Conservation (phyloP, 169 alveolate genomes). For the Cyclospora cayetanensis region DNA sequence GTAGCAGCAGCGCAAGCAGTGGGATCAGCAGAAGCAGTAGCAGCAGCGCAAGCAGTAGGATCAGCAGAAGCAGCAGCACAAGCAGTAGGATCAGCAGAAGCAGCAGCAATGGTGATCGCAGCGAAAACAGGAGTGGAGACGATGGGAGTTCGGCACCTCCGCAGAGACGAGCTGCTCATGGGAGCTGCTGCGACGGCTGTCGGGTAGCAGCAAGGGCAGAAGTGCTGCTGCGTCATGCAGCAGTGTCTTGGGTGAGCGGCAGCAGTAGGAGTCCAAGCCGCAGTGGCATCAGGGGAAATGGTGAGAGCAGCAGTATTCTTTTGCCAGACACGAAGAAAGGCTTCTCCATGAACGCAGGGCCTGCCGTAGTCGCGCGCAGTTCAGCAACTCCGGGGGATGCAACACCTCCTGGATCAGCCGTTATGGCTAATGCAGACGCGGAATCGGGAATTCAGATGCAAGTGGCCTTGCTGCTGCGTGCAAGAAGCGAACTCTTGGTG, state of each 20-base stretch:
- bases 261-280: conserved; percentile 1
- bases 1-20: background rate
- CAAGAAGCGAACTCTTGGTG: background rate
- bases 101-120: conserved; percentile 13
- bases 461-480: background rate
- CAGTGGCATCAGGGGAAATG: conserved; percentile 10
- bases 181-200: conserved; percentile 12
- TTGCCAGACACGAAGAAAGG: background rate
- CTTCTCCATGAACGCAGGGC: background rate
- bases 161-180: background rate
- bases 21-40: background rate
- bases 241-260: background rate
- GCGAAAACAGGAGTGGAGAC: background rate
- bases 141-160: background rate
- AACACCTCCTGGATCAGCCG: background rate
- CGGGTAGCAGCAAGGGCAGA: background rate
- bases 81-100: conserved; percentile 9
- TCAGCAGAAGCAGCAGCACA: background rate
- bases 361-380: background rate
- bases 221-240: background rate
- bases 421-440: background rate
- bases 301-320: background rate
- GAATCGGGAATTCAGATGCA: background rate
- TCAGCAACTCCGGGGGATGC: background rate
- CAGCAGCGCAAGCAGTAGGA: background rate